phyloP scores from a whole-genome alignment of 2,329 filamentous ascomycete species.

The Ophiocordyceps camponoti-rufipedis region DNA sequence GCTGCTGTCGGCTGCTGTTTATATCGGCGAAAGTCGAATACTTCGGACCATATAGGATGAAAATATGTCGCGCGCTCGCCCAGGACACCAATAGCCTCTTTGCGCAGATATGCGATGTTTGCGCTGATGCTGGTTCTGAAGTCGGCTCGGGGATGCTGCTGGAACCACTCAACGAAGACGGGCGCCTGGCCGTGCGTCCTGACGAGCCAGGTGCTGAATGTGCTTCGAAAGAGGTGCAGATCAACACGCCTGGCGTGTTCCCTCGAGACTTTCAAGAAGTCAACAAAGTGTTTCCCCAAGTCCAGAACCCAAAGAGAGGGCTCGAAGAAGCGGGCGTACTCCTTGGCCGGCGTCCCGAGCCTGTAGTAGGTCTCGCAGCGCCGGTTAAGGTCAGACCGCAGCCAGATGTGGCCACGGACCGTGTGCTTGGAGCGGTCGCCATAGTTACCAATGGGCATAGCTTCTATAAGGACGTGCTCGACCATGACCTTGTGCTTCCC shows the following conservation, averaged over 20 bases:
- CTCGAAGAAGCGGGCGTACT: slow-evolving; percentile 43
- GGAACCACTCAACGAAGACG: slow-evolving; percentile 35
- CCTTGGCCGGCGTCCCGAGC: slow-evolving; percentile 32
- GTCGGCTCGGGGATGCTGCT: slow-evolving; percentile 29
- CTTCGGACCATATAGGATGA: slow-evolving; percentile 37
- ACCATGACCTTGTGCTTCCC: slow-evolving; percentile 30
- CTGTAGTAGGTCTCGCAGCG: slow-evolving; percentile 41
- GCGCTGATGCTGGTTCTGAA: slow-evolving; percentile 43
- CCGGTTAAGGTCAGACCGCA: slow-evolving; percentile 33
- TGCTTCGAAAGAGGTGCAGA: slow-evolving; percentile 34
- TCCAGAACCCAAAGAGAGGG: slow-evolving; percentile 55
- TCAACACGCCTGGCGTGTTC: slow-evolving; percentile 17
- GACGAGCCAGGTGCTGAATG: slow-evolving; percentile 40
- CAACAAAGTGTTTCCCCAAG: slow-evolving; percentile 53
- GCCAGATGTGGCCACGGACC: slow-evolving; percentile 39
- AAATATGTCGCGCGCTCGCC: slow-evolving; percentile 8
- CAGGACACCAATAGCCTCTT: slow-evolving; percentile 39
- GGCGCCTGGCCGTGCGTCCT: slow-evolving; percentile 21
- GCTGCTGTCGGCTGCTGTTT: slow-evolving; percentile 5
- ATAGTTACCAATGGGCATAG: slow-evolving; percentile 50
- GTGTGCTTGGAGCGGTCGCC: slow-evolving; percentile 24
- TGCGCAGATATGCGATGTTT: slow-evolving; percentile 44
- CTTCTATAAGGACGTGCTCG: slow-evolving; percentile 32
- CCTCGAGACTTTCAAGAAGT: slow-evolving; percentile 33
- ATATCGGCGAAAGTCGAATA: slow-evolving; percentile 18